Conservation (phyloP, 768 basidiomycete genomes). For the Coprinellus micaceus region DNA sequence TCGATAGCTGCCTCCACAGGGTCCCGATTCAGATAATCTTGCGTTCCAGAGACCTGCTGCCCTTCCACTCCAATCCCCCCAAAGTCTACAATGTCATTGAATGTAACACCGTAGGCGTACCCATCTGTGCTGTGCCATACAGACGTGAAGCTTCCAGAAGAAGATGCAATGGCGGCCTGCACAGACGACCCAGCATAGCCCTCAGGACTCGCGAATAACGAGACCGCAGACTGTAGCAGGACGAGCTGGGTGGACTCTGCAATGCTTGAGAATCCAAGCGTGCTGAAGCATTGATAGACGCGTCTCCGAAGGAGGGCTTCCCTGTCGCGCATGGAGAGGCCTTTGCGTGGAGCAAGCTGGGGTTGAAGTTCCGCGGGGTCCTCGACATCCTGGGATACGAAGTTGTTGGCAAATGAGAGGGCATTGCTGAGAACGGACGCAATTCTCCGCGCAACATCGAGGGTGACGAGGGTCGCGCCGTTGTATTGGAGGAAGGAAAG, state of each 20-base stretch:
- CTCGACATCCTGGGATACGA: conserved; percentile 65
- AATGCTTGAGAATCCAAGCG: conserved; percentile 73
- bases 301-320: conserved; percentile 83
- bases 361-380: conserved; percentile 51
- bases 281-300: conserved; percentile 85
- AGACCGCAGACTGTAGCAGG: conserved; percentile 76
- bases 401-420: conserved; percentile 84
- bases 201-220: conserved; percentile 84
- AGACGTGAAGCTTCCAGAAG: conserved; percentile 74
- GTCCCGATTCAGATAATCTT: conserved; percentile 68
- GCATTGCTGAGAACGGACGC: conserved; percentile 86
- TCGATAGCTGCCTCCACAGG: conserved; percentile 79
- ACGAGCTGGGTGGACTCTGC: conserved; percentile 79
- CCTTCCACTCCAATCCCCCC: conserved; percentile 32
- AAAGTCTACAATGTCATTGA: conserved; percentile 50
- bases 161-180: conserved; percentile 89
- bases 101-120: conserved; percentile 89
- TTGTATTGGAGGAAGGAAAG: conserved; percentile 86
- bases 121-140: conserved; percentile 88
- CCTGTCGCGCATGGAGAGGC: conserved; percentile 64
- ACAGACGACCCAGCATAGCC: conserved; percentile 77
- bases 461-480: conserved; percentile 66
- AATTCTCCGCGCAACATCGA: conserved; percentile 88
- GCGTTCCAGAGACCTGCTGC: conserved; percentile 28
- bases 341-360: conserved; percentile 29